Evolutionary conservation across 169 alveolate genomes (phyloP).

Genomic region (Theileria luwenshuni): DNA sequence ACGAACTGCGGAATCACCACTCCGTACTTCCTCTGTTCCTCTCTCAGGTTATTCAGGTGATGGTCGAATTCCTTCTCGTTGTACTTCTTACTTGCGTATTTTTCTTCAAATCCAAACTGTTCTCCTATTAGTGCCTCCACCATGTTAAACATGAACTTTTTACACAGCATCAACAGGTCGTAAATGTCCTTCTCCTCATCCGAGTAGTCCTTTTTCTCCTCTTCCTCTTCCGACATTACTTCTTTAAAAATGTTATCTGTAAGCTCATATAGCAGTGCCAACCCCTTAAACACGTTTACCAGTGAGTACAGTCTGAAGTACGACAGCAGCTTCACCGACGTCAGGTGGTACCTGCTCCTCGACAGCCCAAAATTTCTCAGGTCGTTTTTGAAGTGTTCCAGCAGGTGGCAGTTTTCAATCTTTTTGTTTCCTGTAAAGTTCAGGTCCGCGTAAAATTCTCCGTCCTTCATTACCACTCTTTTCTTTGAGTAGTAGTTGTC

Average conservation of each 20-base stretch:
- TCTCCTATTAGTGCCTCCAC: conserved; percentile 6
- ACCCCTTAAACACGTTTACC: background rate
- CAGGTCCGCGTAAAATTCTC: background rate
- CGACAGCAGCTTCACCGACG: conserved; percentile 2
- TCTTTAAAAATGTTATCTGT: background rate
- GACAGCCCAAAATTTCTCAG: conserved; percentile 14
- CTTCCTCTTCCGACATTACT: background rate
- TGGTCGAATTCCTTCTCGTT: background rate
- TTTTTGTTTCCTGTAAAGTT: background rate
- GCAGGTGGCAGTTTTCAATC: background rate
- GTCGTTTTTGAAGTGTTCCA: conserved; percentile 5
- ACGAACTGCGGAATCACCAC: conserved; percentile 20
- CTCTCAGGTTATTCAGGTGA: background rate
- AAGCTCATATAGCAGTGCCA: background rate
- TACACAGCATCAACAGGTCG: background rate
- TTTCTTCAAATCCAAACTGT: background rate
- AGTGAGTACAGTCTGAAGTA: conserved; percentile 8
- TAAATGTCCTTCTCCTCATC: background rate
- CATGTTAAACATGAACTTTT: background rate
- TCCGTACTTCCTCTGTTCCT: conserved; percentile 18
- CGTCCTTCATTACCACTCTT: background rate
- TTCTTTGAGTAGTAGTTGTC: background rate
- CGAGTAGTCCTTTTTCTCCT: too few species aligned
- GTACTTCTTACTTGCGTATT: background rate
- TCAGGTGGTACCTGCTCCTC: background rate